phyloP scores from a whole-genome alignment of 768 basidiomycete genomes.

The Termitomyces sp. region DNA sequence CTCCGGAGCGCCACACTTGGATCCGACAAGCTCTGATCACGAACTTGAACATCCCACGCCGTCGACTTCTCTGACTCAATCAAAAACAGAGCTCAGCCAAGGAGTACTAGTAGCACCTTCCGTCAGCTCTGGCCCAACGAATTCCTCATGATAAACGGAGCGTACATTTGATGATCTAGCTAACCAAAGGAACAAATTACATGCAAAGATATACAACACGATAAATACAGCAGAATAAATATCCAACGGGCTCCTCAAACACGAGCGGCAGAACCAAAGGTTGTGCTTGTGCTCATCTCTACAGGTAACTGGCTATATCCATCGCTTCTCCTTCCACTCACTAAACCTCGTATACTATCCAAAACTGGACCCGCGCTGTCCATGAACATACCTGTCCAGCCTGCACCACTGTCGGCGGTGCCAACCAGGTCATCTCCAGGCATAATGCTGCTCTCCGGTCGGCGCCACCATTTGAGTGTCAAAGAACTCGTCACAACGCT shows the following conservation, averaged over 20 bases:
- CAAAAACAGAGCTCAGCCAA: too few species aligned
- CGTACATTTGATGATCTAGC: background rate
- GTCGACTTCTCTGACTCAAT: too few species aligned
- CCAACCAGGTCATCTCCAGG: conserved; percentile 42
- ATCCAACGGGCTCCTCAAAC: conserved; percentile 7
- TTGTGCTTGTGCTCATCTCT: conserved; percentile 46
- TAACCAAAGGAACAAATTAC: background rate
- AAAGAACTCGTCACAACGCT: conserved; percentile 92
- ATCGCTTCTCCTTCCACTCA: conserved; percentile 38
- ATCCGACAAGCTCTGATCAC: background rate
- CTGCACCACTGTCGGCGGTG: conserved; percentile 29
- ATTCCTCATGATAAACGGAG: background rate
- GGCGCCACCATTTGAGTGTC: conserved; percentile 80
- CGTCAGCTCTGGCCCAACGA: too few species aligned
- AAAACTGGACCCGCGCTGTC: conserved; percentile 42
- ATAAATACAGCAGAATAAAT: conserved; percentile 8
- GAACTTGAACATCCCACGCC: background rate
- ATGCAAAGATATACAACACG: background rate
- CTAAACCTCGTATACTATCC: conserved; percentile 39
- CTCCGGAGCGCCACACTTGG: background rate
- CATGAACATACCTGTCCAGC: conserved; percentile 45
- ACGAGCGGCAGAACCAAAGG: conserved; percentile 6
- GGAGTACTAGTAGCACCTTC: too few species aligned
- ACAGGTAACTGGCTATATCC: conserved; percentile 75
- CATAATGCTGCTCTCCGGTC: conserved; percentile 71